Evolutionary conservation across 768 basidiomycete genomes (phyloP), one percentile per base, ranked within the genome.

Genomic region (Boletus fagicola): DNA sequence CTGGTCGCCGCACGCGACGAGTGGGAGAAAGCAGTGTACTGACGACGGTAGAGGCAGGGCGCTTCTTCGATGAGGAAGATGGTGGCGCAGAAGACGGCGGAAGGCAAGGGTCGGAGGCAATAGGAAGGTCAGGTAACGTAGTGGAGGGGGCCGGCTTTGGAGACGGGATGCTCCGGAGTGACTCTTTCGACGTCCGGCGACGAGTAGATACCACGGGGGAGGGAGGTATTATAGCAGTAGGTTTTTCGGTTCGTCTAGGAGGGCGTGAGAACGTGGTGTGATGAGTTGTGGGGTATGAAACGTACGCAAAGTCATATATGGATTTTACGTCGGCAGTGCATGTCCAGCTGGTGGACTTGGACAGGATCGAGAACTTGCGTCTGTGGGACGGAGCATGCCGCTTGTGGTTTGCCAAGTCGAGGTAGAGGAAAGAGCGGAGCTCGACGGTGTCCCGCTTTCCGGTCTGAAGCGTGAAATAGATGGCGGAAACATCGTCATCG

Each of bases 371-470:
- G 42, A 67, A 64, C 53, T 74, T 78, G 49, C 73, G 70, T 18
- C 66, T 62, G 42, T 75, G 67, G 28, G 74, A 75, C 45, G 77
- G 77, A 3, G 77, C 72, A 39, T 76, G 72, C 54, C 74, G 67
- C 4, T 76, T 74, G 26, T 77, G 75, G 67, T 84, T 83, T 39
- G 85, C 86, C 5, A 86, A 78, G 68, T 88, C 87, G 53, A 88
- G 80, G 36, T 83, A 87, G 50, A 88, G 79, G 68, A 87, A 88
- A 3, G 87, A 88, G 42, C 82, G 79, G 59, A 69, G 74, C 58
- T 79, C 72, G 45, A 63, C 55, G 3, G 69, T 58, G 65, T 78
- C 76, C 33, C 77, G 74, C 51, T 72, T 73, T 39, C 62, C 57
- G 16, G 76, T 71, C 61, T 77, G 75, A 43, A 81, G 66, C 1